Evolutionary conservation across 2,329 filamentous ascomycete species (phyloP).

Genomic region (Venturia effusa): DNA sequence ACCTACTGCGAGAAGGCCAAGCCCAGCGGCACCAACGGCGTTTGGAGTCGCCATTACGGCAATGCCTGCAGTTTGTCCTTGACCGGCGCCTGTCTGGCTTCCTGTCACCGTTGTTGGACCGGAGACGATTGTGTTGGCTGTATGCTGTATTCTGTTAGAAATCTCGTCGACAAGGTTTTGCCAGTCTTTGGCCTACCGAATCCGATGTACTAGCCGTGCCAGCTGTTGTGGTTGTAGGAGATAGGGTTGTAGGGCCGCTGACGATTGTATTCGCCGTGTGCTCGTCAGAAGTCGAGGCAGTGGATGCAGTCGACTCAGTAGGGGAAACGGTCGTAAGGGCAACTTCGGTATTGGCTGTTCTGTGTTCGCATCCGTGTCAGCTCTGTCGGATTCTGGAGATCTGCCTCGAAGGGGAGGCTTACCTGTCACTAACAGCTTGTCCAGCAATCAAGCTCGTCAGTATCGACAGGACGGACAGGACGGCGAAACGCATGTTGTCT

Average conservation of each 20-base stretch:
- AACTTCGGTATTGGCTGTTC: slow-evolving; percentile 4
- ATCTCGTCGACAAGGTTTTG: not conserved
- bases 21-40: not conserved
- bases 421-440: not conserved
- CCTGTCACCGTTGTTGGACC: slow-evolving; percentile 6
- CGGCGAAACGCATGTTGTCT: not conserved
- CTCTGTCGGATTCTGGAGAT: not conserved
- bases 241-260: slow-evolving; percentile 5
- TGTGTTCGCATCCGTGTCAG: not conserved
- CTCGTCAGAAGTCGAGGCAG: not conserved
- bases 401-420: not conserved
- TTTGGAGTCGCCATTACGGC: not conserved
- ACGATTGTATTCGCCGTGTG: slow-evolving; percentile 5
- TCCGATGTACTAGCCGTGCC: slow-evolving; percentile 3
- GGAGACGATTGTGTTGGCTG: slow-evolving; percentile 6
- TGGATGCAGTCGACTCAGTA: not conserved
- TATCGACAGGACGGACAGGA: not conserved
- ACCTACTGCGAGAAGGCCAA: slow-evolving; percentile 1
- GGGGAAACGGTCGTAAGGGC: slow-evolving; percentile 1
- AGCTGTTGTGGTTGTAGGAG: not conserved
- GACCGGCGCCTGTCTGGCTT: not conserved
- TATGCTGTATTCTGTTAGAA: not conserved
- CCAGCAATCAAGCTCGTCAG: not conserved
- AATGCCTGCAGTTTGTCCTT: not conserved
- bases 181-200: not conserved